Evolutionary conservation across 257 asterid species (phyloP), one percentile per base, ranked within the genome.

Genomic region (Eucommia ulmoides): DNA sequence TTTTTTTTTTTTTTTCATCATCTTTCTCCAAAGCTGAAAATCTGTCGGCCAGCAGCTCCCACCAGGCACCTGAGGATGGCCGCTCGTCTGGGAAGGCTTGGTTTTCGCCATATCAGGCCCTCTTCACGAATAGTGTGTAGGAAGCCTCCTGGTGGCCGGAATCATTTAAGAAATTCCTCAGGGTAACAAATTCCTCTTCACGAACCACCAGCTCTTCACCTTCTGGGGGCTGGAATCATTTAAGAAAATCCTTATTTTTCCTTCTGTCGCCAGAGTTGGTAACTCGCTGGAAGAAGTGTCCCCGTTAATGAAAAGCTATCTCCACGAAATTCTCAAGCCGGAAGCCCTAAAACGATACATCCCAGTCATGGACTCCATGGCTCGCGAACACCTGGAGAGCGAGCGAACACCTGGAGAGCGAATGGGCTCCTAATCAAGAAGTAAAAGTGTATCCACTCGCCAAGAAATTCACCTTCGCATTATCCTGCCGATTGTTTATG

Each of bases 111-210:
- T 22, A 19, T 21, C 16, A 1, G 24, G 26, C 17, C 29, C 52
- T 38, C n/a, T 16, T 38, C 6, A 10, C 8, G 3, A 19, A 38
- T 7, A 38, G 45, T 3, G n/a, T 38, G 45, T 10, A 38, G 15
- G 23, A 48, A 11, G 14, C 21, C 29, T 48, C 52, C n/a, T n/a
- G n/a, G n/a, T n/a, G n/a, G 18, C 23, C 33, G 2, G 33, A 48
- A 22, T 11, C 23, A 10, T 49, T 49, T 17, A 16, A 49, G 17
- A 49, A 33, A 9, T 49, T 35, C 2, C 44, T 8, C 33, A 8
- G 11, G 55, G 55, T 5, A 51, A 51, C 23, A 51, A 51, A 19
- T 51, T 51, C 6, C 3, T 26, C 19, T 51, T 51, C 35, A 24
- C 42, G 7, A 25, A 51, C 3, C 23, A 24, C 44, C 24, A 24